Evolutionary conservation across 805 yeast species (phyloP).

Genomic region (Metschnikowia dekortorum): DNA sequence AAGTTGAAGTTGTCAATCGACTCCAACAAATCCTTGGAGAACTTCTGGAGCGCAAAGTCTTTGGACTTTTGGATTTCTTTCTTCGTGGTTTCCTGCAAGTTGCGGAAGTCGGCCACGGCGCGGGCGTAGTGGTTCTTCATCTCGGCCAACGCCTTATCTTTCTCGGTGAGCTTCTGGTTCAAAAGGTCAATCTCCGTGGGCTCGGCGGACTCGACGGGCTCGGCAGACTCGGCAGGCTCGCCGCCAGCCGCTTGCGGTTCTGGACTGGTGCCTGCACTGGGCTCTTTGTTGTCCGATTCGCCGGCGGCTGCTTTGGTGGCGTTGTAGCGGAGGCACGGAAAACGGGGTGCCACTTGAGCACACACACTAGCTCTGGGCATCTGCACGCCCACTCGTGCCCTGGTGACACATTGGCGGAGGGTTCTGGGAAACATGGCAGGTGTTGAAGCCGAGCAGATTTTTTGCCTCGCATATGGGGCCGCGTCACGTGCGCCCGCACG

Average conservation of each 20-base stretch:
- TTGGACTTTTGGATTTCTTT: conserved; percentile 81
- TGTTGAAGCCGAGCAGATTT: neutral
- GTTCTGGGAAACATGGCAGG: conserved; percentile 1
- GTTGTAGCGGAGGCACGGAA: conserved; percentile 5
- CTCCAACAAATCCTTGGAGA: conserved; percentile 84
- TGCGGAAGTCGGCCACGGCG: conserved; percentile 88
- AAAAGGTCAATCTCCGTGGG: conserved; percentile 28
- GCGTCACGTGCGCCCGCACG: neutral
- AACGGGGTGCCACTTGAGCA: neutral
- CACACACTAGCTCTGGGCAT: neutral
- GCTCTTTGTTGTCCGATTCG: conserved; percentile 3
- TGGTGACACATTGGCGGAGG: conserved; percentile 1
- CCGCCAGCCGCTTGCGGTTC: conserved; percentile 8
- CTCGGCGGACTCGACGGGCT: conserved; percentile 15
- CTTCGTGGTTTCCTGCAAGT: conserved; percentile 85
- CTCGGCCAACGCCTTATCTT: conserved; percentile 72
- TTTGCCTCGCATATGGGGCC: conserved; percentile 1
- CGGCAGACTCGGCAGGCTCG: conserved; percentile 14
- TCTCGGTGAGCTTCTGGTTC: conserved; percentile 51
- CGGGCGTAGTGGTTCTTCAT: conserved; percentile 79
- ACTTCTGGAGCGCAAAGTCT: conserved; percentile 88
- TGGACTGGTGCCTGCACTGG: neutral
- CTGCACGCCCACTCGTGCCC: neutral
- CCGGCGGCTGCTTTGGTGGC: conserved; percentile 6
- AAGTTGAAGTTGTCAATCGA: conserved; percentile 87